Base-by-base conservation (phyloP, 495 filamentous ascomycete species). In the Aspergillus affinis region DNA sequence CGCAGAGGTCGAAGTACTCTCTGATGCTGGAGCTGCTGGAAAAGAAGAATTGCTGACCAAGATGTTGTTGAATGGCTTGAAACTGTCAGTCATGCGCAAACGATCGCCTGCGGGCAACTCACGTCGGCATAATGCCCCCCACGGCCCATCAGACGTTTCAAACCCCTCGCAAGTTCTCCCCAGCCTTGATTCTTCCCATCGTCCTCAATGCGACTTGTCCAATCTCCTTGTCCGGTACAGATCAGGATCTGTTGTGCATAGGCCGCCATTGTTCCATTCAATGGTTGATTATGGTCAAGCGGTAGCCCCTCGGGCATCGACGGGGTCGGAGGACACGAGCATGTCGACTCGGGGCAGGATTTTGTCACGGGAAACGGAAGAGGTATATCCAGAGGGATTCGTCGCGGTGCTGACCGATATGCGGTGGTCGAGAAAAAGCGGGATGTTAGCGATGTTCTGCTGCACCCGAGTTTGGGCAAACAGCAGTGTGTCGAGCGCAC, bases 201-300 rank as follows among this genome's bases (percentile, higher is more conserved):
- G 81, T 96, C 70, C 71, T 88, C 77, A 69, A 92, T 87, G 47
- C 78, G 77, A 69, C 80, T 84, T 18, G 81, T 81, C 94, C 94
- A 98, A 71, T 97, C 90, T 20, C 78, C 66, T 58, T 85, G 82
- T 8, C 90, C 91, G 0, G 93, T 96, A 58, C 85, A 90, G 17
- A 97, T 78, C 3, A 98, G 69, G 4, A 97, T 80, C 56, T 98
- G 93, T 62, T 92, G 86, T 18, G 85, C 80, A 70, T 97, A 94
- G n/a, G 78, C 72, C 5, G 89, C 81, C 75, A 97, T 90, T 4
- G 90, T 88, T 18, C 87, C 86, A 65, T 86, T 86, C 48, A 98
- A 71, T 4, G 82, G 74, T 54, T 83, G 86, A 32, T 82, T 71
- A 62, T 82, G 81, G 70, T 97, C 92, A 60, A 97, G 94, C 15